Evolutionary conservation across 2,329 filamentous ascomycete species (phyloP).

Genomic region (Aspergillus latus): DNA sequence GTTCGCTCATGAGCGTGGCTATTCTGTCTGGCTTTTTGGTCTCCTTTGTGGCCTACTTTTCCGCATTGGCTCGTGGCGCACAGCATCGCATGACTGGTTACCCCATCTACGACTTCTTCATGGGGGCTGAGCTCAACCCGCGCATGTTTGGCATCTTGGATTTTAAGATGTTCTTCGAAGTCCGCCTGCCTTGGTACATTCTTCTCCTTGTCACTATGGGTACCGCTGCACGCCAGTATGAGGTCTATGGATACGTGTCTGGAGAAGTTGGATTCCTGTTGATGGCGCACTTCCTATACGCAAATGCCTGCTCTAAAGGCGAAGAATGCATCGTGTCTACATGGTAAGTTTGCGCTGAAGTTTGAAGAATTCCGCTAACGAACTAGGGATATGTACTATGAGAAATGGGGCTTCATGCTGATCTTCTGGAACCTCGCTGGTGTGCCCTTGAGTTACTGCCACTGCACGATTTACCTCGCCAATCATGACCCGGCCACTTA

Average conservation of each 20-base stretch:
- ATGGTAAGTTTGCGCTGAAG: conserved; percentile 55
- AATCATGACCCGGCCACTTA: conserved; percentile 78
- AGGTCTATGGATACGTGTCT: conserved; percentile 80
- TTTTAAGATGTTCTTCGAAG: conserved; percentile 96
- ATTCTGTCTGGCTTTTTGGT: conserved; percentile 88
- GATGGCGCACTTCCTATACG: conserved; percentile 88
- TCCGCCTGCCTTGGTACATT: conserved; percentile 89
- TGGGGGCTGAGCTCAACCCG: conserved; percentile 84
- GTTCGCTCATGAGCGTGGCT: conserved; percentile 85
- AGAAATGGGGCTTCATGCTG: conserved; percentile 97
- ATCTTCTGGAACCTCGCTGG: conserved; percentile 97
- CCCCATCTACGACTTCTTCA: conserved; percentile 84
- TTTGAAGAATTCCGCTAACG: conserved; percentile 13
- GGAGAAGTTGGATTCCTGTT: conserved; percentile 81
- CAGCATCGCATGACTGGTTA: conserved; percentile 90
- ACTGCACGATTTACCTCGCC: conserved; percentile 86
- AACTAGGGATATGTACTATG: conserved; percentile 86
- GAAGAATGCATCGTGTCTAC: conserved; percentile 88
- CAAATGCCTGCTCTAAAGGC: conserved; percentile 87
- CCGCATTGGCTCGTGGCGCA: conserved; percentile 74
- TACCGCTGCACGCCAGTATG: conserved; percentile 77
- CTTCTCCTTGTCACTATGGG: conserved; percentile 75
- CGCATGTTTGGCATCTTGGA: conserved; percentile 80
- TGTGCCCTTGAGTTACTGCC: conserved; percentile 87
- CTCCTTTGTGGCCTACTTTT: conserved; percentile 80